A percentile compares a stretch with the other conserved stretches of the same genome.
Conservation (phyloP, 106 monocot species). For the Xerophyta viscosa region DNA sequence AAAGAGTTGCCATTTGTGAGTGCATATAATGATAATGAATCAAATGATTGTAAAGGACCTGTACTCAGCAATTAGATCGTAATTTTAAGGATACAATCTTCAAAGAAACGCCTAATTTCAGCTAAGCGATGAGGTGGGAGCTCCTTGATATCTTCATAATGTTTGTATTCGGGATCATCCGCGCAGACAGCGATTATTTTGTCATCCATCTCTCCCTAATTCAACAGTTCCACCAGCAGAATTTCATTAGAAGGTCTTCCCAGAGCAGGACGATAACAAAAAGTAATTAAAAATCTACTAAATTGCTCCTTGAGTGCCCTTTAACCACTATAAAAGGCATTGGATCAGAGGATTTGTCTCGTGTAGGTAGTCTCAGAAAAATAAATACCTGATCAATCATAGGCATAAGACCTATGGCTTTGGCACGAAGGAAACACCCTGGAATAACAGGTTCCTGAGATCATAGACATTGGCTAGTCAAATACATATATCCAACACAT, state of each 20-base stretch:
- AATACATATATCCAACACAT: background rate
- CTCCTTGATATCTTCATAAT: conserved; percentile 80
- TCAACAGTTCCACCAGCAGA: conserved; percentile 2
- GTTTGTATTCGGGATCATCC: conserved; percentile 84
- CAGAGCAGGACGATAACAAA: background rate
- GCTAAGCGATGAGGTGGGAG: conserved; percentile 86
- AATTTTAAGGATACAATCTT: no score
- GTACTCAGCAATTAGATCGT: no score
- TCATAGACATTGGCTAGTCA: background rate
- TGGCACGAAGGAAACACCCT: conserved; percentile 44
- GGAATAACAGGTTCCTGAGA: conserved; percentile 42
- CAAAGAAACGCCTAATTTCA: conserved; percentile 88
- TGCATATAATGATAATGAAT: no score
- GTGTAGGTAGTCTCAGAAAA: background rate
- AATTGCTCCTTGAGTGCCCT: no score
- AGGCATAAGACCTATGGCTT: conserved; percentile 55
- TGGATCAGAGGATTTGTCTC: background rate
- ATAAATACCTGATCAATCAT: conserved; percentile 41
- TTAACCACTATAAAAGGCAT: no score
- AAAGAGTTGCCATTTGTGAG: no score
- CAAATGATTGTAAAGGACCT: no score
- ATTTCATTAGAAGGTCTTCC: background rate
- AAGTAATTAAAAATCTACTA: no score
- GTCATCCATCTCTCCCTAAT: conserved; percentile 75
- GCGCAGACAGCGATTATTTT: conserved; percentile 93